Evolutionary conservation across 192 early-diverging fungal genomes (phyloP).

Genomic region (Umbelopsis sp.): DNA sequence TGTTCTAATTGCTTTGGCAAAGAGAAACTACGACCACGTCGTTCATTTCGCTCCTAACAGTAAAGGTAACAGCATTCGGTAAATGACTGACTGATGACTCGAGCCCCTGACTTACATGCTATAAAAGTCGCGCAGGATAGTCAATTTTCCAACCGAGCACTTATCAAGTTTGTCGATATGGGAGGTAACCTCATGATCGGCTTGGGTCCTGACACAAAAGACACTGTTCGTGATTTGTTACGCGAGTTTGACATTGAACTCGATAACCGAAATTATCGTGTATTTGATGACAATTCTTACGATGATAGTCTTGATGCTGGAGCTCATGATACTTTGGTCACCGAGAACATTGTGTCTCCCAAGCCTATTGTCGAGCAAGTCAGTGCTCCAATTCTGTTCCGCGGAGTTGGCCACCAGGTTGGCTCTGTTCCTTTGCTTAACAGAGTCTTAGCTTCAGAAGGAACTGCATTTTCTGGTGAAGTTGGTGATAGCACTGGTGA

Average conservation of each 20-base stretch:
- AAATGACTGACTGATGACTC: background rate
- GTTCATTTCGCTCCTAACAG: conserved; percentile 79
- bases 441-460: conserved; percentile 55
- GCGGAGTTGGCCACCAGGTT: conserved; percentile 77
- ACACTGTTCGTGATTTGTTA: conserved; percentile 78
- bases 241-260: conserved; percentile 88
- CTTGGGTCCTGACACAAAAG: conserved; percentile 62
- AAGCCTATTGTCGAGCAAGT: conserved; percentile 45
- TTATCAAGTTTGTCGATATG: conserved; percentile 85
- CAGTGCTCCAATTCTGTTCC: conserved; percentile 63
- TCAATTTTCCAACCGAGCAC: conserved; percentile 42
- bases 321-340: conserved; percentile 57
- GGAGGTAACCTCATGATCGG: conserved; percentile 91
- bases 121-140: background rate
- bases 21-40: conserved; percentile 78
- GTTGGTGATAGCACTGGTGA: conserved; percentile 44
- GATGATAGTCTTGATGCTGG: conserved; percentile 38
- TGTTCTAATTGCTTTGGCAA: conserved; percentile 59
- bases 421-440: conserved; percentile 64
- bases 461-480: conserved; percentile 71
- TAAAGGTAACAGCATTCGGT: conserved; percentile 46
- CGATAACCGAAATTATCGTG: conserved; percentile 69
- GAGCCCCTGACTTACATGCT: background rate
- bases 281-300: conserved; percentile 72
- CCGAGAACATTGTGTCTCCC: conserved; percentile 45